Evolutionary conservation across 2,329 filamentous ascomycete species (phyloP).

Genomic region (Penicillium sumatraense): DNA sequence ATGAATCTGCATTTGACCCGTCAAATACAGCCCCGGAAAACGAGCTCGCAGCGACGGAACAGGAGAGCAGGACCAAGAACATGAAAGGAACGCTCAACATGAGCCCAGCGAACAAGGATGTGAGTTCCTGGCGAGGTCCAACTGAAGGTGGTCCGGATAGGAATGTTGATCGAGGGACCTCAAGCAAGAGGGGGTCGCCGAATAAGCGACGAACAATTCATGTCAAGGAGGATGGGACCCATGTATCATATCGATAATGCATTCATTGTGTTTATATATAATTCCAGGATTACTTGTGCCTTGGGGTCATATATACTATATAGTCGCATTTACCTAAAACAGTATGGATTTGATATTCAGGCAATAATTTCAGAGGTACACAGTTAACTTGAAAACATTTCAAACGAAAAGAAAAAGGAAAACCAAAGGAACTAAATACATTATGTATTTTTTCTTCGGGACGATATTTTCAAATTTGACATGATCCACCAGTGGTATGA

Average conservation of each 20-base stretch:
- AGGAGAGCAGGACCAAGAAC: conserved; percentile 47
- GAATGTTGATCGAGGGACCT: conserved; percentile 39
- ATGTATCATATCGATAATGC: conserved; percentile 24
- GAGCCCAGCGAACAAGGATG: conserved; percentile 64
- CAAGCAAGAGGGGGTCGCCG: conserved; percentile 44
- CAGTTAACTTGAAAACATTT: too few species aligned
- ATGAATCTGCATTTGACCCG: conserved; percentile 71
- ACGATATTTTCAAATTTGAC: too few species aligned
- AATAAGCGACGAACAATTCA: conserved; percentile 39
- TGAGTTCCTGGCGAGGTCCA: conserved; percentile 55
- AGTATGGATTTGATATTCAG: too few species aligned
- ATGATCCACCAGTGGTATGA: too few species aligned
- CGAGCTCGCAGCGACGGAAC: conserved; percentile 44
- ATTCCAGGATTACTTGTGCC: too few species aligned
- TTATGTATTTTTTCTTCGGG: too few species aligned
- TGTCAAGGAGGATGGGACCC: conserved; percentile 30
- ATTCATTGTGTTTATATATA: not conserved
- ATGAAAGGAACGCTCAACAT: conserved; percentile 56
- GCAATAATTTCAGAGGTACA: too few species aligned
- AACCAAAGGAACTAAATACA: too few species aligned
- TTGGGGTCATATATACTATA: too few species aligned
- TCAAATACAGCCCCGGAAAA: conserved; percentile 69
- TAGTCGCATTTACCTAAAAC: too few species aligned
- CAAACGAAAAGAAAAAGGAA: too few species aligned
- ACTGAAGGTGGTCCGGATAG: conserved; percentile 51